Conservation (phyloP, 2,329 filamentous ascomycete genomes). For the Verruconis gallopava region DNA sequence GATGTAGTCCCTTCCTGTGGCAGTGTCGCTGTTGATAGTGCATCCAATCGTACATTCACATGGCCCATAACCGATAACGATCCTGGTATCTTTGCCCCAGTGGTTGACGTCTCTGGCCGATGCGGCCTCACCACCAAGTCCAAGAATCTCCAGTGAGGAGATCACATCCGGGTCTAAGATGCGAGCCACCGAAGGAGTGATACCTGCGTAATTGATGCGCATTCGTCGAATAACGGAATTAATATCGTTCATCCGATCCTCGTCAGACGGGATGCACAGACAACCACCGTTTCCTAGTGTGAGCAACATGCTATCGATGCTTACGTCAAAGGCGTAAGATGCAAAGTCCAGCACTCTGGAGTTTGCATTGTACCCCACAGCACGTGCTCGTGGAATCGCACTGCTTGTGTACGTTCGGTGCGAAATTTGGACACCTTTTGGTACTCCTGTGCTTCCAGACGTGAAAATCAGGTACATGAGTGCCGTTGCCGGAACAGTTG, state of each 20-base stretch:
- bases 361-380: constrained; percentile 22
- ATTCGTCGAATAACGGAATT: constrained; percentile 37
- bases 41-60: constrained; percentile 23
- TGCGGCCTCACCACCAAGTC: constrained; percentile 30
- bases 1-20: constrained; percentile 9
- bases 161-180: constrained; percentile 30
- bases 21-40: constrained; percentile 12
- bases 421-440: constrained; percentile 69
- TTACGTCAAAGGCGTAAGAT: constrained; percentile 76
- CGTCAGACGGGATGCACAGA: constrained; percentile 43
- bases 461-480: constrained; percentile 76
- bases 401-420: constrained; percentile 67
- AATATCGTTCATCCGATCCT: constrained; percentile 40
- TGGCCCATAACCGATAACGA: constrained; percentile 34
- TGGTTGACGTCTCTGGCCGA: constrained; percentile 24
- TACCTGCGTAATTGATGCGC: constrained; percentile 40
- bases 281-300: constrained; percentile 34
- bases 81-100: constrained; percentile 26
- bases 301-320: constrained; percentile 12
- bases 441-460: constrained; percentile 67
- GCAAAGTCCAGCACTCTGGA: constrained; percentile 66
- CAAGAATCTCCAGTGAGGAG: constrained; percentile 26
- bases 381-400: constrained; percentile 21
- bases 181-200: constrained; percentile 44
- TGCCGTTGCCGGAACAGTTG: constrained; percentile 23